Conservation (phyloP, 331 rosid genomes). For the Rhamnella rubrinervis region DNA sequence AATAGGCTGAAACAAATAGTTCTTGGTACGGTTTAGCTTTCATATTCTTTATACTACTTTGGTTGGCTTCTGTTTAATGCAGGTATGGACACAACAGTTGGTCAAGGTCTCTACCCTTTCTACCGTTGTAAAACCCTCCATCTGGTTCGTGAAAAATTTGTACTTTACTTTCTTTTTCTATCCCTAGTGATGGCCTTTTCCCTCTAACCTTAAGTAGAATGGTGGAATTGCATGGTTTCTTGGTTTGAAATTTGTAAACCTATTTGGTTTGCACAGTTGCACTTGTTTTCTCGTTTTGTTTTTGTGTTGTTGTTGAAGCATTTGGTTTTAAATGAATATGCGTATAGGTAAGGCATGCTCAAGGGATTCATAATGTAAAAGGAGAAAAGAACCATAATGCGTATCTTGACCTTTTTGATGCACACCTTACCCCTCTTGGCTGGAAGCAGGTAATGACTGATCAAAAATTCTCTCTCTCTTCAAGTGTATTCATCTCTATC, state of each 20-base stretch:
- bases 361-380: constrained; percentile 80
- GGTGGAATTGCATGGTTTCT: too few species aligned
- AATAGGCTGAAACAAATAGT: neutral
- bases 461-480: neutral
- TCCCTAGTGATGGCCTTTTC: too few species aligned
- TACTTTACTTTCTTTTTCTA: neutral
- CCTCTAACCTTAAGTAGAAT: too few species aligned
- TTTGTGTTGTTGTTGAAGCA: neutral
- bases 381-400: constrained; percentile 58
- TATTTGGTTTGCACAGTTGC: neutral
- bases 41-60: neutral
- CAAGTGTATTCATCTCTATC: too few species aligned
- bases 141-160: constrained; percentile 54
- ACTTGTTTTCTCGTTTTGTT: neutral
- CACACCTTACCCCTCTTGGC: constrained; percentile 73
- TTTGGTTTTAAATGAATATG: neutral
- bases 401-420: constrained; percentile 71
- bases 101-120: constrained; percentile 57
- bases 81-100: constrained; percentile 65
- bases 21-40: neutral
- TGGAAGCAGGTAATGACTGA: constrained; percentile 67
- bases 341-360: constrained; percentile 86
- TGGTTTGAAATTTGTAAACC: neutral
- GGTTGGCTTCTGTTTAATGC: constrained; percentile 12
- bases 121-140: constrained; percentile 78